Evolutionary conservation across 371 early-diverging fungal genomes (phyloP).

Genomic region (Massospora cicadina): DNA sequence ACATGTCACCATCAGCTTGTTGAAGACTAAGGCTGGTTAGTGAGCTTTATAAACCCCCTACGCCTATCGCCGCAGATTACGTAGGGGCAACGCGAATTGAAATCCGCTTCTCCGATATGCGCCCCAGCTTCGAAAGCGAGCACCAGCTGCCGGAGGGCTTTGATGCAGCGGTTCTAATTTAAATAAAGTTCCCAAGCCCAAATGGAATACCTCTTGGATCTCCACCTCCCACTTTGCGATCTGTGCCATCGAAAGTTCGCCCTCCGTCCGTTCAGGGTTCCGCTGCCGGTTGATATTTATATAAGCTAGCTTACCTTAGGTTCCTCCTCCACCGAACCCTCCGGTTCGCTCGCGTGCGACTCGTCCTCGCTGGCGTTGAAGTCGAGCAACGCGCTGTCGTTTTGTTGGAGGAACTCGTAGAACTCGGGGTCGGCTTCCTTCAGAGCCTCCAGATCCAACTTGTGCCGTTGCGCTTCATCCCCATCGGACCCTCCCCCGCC

Average conservation of each 20-base stretch:
- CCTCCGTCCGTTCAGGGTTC: constrained; percentile 15
- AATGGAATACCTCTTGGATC: constrained; percentile 19
- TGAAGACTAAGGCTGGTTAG: constrained; percentile 39
- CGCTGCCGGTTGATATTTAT: neutral
- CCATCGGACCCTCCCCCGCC: constrained; percentile 18
- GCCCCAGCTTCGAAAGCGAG: constrained; percentile 71
- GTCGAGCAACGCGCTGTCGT: constrained; percentile 58
- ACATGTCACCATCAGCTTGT: constrained; percentile 46
- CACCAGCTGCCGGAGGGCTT: constrained; percentile 42
- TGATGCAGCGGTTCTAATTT: constrained; percentile 28
- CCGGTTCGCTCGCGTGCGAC: constrained; percentile 31
- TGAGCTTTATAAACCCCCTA: neutral
- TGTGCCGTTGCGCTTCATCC: constrained; percentile 22
- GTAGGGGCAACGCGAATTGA: constrained; percentile 22
- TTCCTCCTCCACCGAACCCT: constrained; percentile 21
- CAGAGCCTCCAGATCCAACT: constrained; percentile 55
- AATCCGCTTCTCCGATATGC: constrained; percentile 40
- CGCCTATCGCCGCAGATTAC: constrained; percentile 36
- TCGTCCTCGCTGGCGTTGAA: constrained; percentile 48
- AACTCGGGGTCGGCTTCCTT: constrained; percentile 76
- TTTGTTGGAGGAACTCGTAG: constrained; percentile 69
- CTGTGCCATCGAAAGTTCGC: constrained; percentile 41
- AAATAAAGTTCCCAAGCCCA: neutral
- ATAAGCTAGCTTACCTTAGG: constrained; percentile 13
- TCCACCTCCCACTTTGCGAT: constrained; percentile 47